phyloP scores from a whole-genome alignment of 345 rosid species.

The Abelmoschus esculentus region DNA sequence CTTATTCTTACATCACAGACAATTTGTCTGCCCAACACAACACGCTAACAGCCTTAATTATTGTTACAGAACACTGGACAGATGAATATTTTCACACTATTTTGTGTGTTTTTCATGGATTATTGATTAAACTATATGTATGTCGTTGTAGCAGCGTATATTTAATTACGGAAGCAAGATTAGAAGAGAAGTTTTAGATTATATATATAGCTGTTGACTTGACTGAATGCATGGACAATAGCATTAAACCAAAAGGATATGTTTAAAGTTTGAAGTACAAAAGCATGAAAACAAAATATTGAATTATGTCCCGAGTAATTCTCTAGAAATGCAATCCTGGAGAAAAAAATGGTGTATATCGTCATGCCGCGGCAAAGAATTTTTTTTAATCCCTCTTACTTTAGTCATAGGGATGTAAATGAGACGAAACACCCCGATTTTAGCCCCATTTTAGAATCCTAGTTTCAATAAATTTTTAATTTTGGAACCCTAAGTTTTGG shows the following conservation, averaged over 20 bases:
- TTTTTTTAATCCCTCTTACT: too few species aligned
- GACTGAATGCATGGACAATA: not conserved
- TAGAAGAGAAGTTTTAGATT: not conserved
- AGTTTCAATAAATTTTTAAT: too few species aligned
- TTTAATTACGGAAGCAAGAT: not conserved
- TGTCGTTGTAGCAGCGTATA: not conserved
- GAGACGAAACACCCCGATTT: too few species aligned
- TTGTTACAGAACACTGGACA: not conserved
- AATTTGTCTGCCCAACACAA: not conserved
- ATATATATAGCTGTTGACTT: not conserved
- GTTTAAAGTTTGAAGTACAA: not conserved
- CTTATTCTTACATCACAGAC: not conserved
- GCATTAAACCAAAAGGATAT: not conserved
- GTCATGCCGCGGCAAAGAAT: too few species aligned
- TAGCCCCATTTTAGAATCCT: too few species aligned
- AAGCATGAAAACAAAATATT: not conserved
- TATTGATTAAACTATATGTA: not conserved
- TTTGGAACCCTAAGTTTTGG: too few species aligned
- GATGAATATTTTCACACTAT: not conserved
- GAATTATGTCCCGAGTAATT: too few species aligned
- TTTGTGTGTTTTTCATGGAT: not conserved
- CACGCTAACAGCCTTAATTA: not conserved
- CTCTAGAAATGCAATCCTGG: not conserved
- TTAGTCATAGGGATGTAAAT: too few species aligned
- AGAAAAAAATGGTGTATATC: too few species aligned